phyloP scores from a whole-genome alignment of 2,329 filamentous ascomycete genomes.

The Aspergillus phoenicis region DNA sequence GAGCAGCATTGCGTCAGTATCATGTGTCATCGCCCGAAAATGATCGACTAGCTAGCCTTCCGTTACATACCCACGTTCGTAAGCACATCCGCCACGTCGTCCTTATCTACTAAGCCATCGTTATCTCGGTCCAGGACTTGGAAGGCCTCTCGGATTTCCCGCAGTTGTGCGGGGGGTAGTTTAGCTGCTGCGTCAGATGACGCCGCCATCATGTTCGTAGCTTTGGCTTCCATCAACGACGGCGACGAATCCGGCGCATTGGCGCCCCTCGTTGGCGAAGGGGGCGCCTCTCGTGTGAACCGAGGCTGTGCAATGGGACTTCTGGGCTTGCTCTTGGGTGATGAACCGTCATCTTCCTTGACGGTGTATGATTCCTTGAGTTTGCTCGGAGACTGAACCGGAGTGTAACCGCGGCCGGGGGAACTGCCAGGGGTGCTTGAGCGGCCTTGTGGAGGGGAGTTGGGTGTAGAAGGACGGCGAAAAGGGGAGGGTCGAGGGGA shows the following conservation, averaged over 20 bases:
- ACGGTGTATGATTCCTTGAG: conserved; percentile 50
- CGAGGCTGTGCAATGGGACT: conserved; percentile 38
- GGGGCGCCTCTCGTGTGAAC: conserved; percentile 41
- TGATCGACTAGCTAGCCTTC: background rate
- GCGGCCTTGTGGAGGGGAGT: conserved; percentile 59
- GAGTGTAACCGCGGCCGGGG: conserved; percentile 44
- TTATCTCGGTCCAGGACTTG: conserved; percentile 89
- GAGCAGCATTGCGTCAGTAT: conserved; percentile 5
- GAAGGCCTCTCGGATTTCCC: conserved; percentile 88
- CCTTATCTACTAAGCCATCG: conserved; percentile 77
- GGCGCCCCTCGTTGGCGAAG: conserved; percentile 43
- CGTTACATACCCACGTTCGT: conserved; percentile 69
- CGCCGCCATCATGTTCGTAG: conserved; percentile 25
- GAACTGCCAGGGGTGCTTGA: conserved; percentile 53
- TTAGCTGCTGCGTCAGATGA: conserved; percentile 44
- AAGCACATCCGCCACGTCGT: conserved; percentile 86
- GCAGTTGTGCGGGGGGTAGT: conserved; percentile 78
- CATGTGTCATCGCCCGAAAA: background rate
- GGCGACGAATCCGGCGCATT: conserved; percentile 32
- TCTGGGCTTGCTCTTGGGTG: conserved; percentile 21
- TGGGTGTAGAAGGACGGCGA: conserved; percentile 65
- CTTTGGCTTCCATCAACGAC: conserved; percentile 31
- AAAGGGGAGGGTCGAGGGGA: conserved; percentile 71
- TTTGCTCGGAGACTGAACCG: conserved; percentile 51
- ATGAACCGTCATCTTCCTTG: conserved; percentile 43